Base-by-base conservation (phyloP, 176 grass and related monocot species). In the Phragmites australis region DNA sequence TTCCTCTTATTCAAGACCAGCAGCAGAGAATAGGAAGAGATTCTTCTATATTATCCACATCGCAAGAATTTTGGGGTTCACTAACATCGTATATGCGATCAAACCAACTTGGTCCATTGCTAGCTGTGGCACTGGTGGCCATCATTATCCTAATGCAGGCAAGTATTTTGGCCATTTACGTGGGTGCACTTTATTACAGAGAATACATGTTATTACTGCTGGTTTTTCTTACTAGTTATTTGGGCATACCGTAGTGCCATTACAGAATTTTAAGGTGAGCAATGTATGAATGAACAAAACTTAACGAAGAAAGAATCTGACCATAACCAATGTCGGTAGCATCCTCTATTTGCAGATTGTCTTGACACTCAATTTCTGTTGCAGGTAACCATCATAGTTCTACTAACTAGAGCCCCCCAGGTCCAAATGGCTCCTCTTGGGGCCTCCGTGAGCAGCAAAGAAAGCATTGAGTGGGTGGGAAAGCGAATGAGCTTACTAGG, bases 81-180 rank as follows among this genome's bases (percentile, higher is more conserved):
- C 27, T 88, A 47, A 14, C 87, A 30, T 90, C 90, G 32, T 90
- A 80, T 84, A 65, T 88, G 52, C 89, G 81, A 68, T 79, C 86
- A 9, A 86, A 62, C 57, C 86, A 81, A 56, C 79, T 88, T 66
- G 70, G 85, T 59, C 80, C 84, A 59, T 44, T 96, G 79, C 72
- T 96, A 65, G 83, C 82, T 29, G 83, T 83, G 74, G 67, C 75
- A 29, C 69, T 93, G 70, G 70, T 93, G 62, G 79, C 77, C 63
- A 19, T 99, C 50, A 70, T 97, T 65, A 76, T 96, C 78, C 72
- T 96, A 64, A 88, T 88, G 88, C 97, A 99, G 88, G 97, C 65
- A 93, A 87, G 81, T 89, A 57, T 70, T 78, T 46, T 68, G 21
- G 17, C 37, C 18, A 46, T 47, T 72, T 78, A 34, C 13, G 64